A percentile compares a stretch with the other conserved stretches of the same genome.
These are phyloP conservation scores for Pseudomassariella vexata DNA, from an alignment of 2,329 filamentous ascomycete species.

Conservation along the genomic window DNA sequence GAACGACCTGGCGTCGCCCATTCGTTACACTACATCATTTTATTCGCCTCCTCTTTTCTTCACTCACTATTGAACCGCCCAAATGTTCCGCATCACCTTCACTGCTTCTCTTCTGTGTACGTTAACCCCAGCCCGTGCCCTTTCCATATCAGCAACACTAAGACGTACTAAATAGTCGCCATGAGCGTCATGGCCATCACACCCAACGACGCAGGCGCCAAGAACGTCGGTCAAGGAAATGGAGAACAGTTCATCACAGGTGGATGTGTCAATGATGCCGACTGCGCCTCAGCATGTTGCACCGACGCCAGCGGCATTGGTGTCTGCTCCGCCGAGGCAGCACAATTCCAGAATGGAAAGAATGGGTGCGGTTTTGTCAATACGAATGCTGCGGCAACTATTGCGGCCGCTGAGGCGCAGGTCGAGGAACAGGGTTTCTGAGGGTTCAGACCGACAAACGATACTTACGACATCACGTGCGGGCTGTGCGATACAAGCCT, in stretches of 20 bases:
- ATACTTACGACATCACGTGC: no score
- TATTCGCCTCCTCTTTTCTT: no score
- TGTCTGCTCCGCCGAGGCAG: constrained; percentile 28
- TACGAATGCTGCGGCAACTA: constrained; percentile 23
- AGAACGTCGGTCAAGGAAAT: constrained; percentile 7
- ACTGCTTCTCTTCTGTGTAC: constrained; percentile 4
- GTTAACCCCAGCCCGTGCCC: background rate
- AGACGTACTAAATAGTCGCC: background rate
- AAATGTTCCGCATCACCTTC: constrained; percentile 7
- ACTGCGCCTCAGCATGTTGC: constrained; percentile 27
- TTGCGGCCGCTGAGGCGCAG: constrained; percentile 22
- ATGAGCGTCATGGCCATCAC: constrained; percentile 4
- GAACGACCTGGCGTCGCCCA: no score
- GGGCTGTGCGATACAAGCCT: no score
- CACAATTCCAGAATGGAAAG: constrained; percentile 29
- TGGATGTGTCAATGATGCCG: constrained; percentile 28
- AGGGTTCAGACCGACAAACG: no score
- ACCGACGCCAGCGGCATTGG: constrained; percentile 21
- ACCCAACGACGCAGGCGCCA: constrained; percentile 5
- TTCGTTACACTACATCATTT: no score
- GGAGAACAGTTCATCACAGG: constrained; percentile 29
- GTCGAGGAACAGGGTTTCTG: constrained; percentile 29
- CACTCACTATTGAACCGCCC: no score
- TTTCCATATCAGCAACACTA: background rate
- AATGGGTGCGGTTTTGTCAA: constrained; percentile 30